Percentiles rank a stretch among this genome's conserved stretches.
These are phyloP conservation scores for Boechera retrofracta DNA, from an alignment of 345 rosid species.

Conservation along the genomic window DNA sequence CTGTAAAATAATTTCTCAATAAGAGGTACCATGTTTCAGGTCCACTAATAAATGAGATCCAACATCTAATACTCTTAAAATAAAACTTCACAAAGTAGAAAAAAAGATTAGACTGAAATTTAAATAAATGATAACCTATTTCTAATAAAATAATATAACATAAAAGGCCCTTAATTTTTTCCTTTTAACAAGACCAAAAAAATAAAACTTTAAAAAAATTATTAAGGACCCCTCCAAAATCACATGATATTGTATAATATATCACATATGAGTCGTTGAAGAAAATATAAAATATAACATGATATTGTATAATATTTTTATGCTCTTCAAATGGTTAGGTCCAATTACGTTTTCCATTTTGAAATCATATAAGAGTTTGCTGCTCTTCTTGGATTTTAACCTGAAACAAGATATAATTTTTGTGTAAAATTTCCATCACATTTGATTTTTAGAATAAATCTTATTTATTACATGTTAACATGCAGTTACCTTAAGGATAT, in stretches of 20 bases:
- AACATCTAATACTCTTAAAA: too few relatives aligned
- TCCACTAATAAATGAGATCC: too few relatives aligned
- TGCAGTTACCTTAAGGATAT: not conserved
- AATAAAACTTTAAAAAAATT: too few relatives aligned
- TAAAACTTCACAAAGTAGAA: too few relatives aligned
- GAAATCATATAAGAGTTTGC: not conserved
- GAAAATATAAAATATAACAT: not conserved
- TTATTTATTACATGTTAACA: not conserved
- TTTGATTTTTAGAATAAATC: not conserved
- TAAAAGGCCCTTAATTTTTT: too few relatives aligned
- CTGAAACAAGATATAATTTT: not conserved
- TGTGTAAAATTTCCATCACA: not conserved
- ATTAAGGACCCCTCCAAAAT: too few relatives aligned
- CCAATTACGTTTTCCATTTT: not conserved
- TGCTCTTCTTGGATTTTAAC: not conserved
- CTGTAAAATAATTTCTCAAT: too few relatives aligned
- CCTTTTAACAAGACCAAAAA: too few relatives aligned
- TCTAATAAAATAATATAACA: too few relatives aligned
- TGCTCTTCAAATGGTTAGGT: not conserved
- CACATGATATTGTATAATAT: not conserved
- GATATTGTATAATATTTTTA: not conserved
- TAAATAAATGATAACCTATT: too few relatives aligned
- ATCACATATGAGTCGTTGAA: not conserved
- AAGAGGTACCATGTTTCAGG: too few relatives aligned
- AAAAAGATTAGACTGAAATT: too few relatives aligned